Evolutionary conservation across 192 early-diverging fungal genomes (phyloP).

Genomic region (Globomyces pollinis-pini): DNA sequence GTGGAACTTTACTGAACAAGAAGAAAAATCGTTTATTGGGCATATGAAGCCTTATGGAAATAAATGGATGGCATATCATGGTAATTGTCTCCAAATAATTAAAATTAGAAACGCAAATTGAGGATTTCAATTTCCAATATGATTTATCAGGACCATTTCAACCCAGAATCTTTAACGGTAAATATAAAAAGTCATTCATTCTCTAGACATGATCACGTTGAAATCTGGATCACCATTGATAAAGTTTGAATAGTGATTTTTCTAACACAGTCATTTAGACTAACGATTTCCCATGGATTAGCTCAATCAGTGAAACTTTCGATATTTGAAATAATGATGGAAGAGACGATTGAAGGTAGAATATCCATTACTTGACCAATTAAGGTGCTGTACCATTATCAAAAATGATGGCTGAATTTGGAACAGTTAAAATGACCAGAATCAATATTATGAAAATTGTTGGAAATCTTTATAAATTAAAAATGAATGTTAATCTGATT

Average conservation of each 20-base stretch:
- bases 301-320: constrained; percentile 93
- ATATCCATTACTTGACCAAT: constrained; percentile 5
- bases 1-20: constrained; percentile 40
- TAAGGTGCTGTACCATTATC: constrained; percentile 11
- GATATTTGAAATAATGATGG: constrained; percentile 84
- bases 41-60: constrained; percentile 44
- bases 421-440: constrained; percentile 24
- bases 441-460: constrained; percentile 38
- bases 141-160: constrained; percentile 45
- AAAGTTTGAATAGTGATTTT: too few relatives aligned
- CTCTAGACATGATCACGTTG: constrained; percentile 79
- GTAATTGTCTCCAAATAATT: neutral
- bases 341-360: constrained; percentile 69
- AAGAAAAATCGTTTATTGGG: constrained; percentile 27
- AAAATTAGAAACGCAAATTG: constrained; percentile 55
- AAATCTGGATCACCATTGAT: constrained; percentile 63
- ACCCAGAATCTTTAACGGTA: constrained; percentile 76
- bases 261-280: too few relatives aligned
- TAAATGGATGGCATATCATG: neutral
- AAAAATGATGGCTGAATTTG: constrained; percentile 14
- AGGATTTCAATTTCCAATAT: constrained; percentile 78
- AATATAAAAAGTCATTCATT: too few relatives aligned
- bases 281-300: constrained; percentile 92
- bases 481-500: constrained; percentile 84
- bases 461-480: constrained; percentile 68